Evolutionary conservation across 441 rosid genomes (phyloP).

Genomic region (Gossypium gossypioides): DNA sequence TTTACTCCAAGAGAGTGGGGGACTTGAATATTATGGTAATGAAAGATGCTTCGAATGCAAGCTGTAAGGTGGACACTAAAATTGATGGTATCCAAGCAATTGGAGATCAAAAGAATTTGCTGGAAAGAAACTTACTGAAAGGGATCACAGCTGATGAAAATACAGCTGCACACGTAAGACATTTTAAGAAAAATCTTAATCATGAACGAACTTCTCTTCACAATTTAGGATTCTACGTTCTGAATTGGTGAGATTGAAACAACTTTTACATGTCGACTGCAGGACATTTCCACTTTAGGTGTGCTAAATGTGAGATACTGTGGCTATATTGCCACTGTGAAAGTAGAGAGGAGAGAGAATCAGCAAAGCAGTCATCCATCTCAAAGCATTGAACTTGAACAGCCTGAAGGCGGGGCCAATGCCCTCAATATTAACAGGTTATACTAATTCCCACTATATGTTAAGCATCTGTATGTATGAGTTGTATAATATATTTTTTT

Average conservation of each 20-base stretch:
- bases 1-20: slow-evolving; percentile 39
- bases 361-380: slow-evolving; percentile 29
- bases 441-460: neutral
- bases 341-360: slow-evolving; percentile 37
- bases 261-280: slow-evolving; percentile 20
- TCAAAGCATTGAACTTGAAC: slow-evolving; percentile 44
- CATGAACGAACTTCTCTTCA: slow-evolving; percentile 7
- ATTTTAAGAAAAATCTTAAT: slow-evolving; percentile 11
- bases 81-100: slow-evolving; percentile 50
- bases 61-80: slow-evolving; percentile 57
- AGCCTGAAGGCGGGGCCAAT: slow-evolving; percentile 71
- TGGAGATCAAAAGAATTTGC: slow-evolving; percentile 39
- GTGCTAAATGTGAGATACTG: slow-evolving; percentile 49
- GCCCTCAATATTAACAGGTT: slow-evolving; percentile 68
- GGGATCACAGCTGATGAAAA: slow-evolving; percentile 69
- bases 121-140: slow-evolving; percentile 52
- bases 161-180: slow-evolving; percentile 58
- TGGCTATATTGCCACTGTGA: slow-evolving; percentile 56
- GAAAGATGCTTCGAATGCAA: slow-evolving; percentile 43
- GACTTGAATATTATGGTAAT: slow-evolving; percentile 39
- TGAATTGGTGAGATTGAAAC: neutral
- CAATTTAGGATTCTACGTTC: neutral
- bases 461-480: neutral
- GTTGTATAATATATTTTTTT: neutral
- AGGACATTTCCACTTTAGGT: slow-evolving; percentile 55